Evolutionary conservation across 371 early-diverging fungal species (phyloP).

Genomic region (Syncephalis plumigaleata): DNA sequence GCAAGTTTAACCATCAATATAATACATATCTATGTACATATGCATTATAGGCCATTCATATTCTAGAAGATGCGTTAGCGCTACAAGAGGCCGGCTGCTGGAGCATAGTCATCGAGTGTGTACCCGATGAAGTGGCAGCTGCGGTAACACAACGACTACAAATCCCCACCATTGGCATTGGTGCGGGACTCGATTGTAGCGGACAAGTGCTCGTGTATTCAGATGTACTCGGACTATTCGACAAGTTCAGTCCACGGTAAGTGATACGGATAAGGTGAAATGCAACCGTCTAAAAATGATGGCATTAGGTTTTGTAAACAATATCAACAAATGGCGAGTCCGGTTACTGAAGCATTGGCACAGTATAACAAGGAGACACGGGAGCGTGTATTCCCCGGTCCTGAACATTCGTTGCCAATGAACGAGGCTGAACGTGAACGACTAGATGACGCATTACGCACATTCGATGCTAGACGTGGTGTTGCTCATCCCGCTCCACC

Average conservation of each 20-base stretch:
- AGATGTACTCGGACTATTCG: conserved; percentile 79
- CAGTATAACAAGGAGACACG: conserved; percentile 65
- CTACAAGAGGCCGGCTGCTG: conserved; percentile 88
- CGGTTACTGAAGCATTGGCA: conserved; percentile 43
- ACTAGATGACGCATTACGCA: conserved; percentile 13
- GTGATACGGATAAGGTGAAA: background rate
- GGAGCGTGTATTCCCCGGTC: conserved; percentile 55
- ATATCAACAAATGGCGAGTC: conserved; percentile 60
- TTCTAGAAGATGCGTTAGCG: conserved; percentile 75
- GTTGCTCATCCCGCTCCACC: too few species aligned
- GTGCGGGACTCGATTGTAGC: conserved; percentile 71
- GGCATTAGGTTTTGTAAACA: conserved; percentile 63
- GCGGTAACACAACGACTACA: conserved; percentile 52
- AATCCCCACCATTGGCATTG: conserved; percentile 94
- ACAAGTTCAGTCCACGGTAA: conserved; percentile 57
- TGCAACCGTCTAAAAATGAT: background rate
- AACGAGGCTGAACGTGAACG: conserved; percentile 29
- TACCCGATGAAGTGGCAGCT: conserved; percentile 73
- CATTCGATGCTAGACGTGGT: conserved; percentile 2
- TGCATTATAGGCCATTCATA: conserved; percentile 39
- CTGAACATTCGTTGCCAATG: conserved; percentile 56
- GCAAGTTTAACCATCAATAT: too few species aligned
- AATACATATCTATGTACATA: too few species aligned
- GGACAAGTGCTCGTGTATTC: conserved; percentile 88
- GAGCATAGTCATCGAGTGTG: conserved; percentile 79